Evolutionary conservation across 225 moss, liverwort and hornwort species (phyloP).

Genomic region (Bryum argenteum): DNA sequence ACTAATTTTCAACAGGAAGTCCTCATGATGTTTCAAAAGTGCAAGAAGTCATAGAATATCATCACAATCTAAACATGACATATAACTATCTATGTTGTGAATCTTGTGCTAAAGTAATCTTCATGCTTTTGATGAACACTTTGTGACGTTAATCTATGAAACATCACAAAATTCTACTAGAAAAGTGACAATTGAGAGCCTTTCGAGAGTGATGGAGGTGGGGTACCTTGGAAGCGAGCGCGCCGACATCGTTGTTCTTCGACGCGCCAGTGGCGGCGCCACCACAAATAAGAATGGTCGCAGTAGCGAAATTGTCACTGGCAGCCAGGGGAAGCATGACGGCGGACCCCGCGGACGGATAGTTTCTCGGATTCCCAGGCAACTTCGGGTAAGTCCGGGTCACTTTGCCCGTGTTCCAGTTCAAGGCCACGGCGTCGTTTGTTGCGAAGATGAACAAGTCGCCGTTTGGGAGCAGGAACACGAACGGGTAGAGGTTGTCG

Average conservation of each 20-base stretch:
- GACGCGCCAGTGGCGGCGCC: conserved; percentile 61
- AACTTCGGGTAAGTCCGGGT: conserved; percentile 32
- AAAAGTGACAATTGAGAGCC: no score
- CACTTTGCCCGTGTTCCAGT: conserved; percentile 40
- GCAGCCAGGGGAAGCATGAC: conserved; percentile 36
- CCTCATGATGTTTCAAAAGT: no score
- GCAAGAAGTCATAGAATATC: no score
- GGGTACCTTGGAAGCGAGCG: conserved; percentile 39
- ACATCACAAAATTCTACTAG: no score
- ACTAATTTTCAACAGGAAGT: no score
- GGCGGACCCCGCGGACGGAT: conserved; percentile 48
- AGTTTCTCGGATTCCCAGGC: conserved; percentile 48
- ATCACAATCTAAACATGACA: no score
- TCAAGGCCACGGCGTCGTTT: conserved; percentile 26
- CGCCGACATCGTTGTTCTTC: background rate
- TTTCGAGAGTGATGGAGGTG: no score
- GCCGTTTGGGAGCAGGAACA: conserved; percentile 46
- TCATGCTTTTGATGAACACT: no score
- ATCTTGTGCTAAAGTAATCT: no score
- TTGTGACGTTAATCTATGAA: no score
- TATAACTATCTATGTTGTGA: no score
- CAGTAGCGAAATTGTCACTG: conserved; percentile 6
- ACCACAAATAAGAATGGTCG: conserved; percentile 44
- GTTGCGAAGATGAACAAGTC: conserved; percentile 40
- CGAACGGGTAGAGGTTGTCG: conserved; percentile 55